Conservation (phyloP, 441 rosid species). For the Brassica hybrid region DNA sequence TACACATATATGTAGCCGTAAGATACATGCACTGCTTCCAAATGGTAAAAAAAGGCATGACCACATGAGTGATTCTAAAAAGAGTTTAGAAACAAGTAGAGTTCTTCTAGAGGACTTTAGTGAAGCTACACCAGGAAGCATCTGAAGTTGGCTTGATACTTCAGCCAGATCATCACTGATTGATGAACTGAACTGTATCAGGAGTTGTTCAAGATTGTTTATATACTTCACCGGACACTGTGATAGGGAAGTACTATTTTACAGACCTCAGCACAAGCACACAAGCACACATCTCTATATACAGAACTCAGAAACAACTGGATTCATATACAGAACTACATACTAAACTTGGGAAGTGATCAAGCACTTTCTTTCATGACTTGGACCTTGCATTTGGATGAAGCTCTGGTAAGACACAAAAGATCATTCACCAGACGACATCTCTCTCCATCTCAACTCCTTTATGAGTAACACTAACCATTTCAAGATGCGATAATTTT, state of each 20-base stretch:
- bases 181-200: no score
- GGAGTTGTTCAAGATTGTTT: neutral
- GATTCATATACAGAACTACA: no score
- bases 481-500: constrained; percentile 17
- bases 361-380: constrained; percentile 18
- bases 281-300: constrained; percentile 8
- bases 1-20: no score
- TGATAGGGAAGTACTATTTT: constrained; percentile 22
- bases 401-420: constrained; percentile 27
- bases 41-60: no score
- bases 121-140: no score
- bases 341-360: neutral
- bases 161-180: no score
- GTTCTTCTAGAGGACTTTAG: no score
- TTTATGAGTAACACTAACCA: constrained; percentile 16
- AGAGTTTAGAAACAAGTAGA: no score
- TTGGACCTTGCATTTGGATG: constrained; percentile 24
- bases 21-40: no score
- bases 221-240: constrained; percentile 14
- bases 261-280: constrained; percentile 20
- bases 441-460: constrained; percentile 7
- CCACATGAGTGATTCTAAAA: no score
- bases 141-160: no score
- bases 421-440: constrained; percentile 12
- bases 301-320: neutral